Percentiles rank a stretch among this genome's conserved stretches.
Evolutionary conservation across 2,329 filamentous ascomycete genomes (phyloP).

Genomic region (Daldinia sp.): DNA sequence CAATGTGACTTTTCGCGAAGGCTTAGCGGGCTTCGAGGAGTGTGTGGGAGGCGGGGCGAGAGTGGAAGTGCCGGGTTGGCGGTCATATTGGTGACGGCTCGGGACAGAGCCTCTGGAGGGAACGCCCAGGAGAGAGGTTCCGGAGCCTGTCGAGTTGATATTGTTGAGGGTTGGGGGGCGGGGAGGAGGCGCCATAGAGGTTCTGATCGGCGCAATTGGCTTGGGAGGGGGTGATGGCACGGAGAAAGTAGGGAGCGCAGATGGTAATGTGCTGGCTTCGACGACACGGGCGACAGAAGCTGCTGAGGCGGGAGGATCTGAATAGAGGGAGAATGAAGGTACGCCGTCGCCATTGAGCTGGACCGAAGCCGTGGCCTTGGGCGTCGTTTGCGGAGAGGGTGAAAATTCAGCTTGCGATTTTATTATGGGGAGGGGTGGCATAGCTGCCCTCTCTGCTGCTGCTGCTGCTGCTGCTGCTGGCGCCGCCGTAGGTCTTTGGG

Average conservation of each 20-base stretch:
- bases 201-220: not conserved
- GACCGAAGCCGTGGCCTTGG: conserved; percentile 54
- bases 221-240: conserved; percentile 17
- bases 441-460: conserved; percentile 46
- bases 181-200: conserved; percentile 37
- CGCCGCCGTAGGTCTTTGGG: conserved; percentile 28
- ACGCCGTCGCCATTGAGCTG: conserved; percentile 45
- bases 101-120: conserved; percentile 48
- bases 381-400: conserved; percentile 56
- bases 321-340: conserved; percentile 58
- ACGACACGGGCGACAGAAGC: conserved; percentile 38
- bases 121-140: conserved; percentile 32
- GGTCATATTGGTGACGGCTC: conserved; percentile 49
- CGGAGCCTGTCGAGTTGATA: conserved; percentile 12
- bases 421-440: conserved; percentile 49
- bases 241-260: conserved; percentile 30
- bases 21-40: conserved; percentile 60
- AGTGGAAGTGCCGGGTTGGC: conserved; percentile 47
- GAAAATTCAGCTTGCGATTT: conserved; percentile 9
- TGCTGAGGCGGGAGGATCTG: conserved; percentile 41
- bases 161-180: conserved; percentile 41
- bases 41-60: conserved; percentile 66
- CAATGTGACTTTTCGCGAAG: conserved; percentile 76
- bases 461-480: conserved; percentile 38
- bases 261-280: conserved; percentile 14